Conservation (phyloP, 495 filamentous ascomycete species). For the Aspergillus taichungensis region DNA sequence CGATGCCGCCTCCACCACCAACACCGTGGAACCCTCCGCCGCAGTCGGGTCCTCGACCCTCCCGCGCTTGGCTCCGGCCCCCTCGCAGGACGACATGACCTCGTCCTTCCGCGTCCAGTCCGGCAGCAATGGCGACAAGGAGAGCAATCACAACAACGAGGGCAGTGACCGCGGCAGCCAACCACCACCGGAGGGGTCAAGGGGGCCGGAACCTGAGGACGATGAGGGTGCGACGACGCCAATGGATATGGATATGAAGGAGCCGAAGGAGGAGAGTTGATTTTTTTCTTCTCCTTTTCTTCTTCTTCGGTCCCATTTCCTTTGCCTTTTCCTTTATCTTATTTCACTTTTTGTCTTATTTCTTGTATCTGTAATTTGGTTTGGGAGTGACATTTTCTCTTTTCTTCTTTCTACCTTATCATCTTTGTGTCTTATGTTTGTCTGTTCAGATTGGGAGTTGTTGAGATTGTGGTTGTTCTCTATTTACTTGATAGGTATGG, state of each 20-base stretch:
- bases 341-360: not conserved
- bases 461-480: too few species aligned
- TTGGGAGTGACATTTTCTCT: too few species aligned
- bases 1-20: conserved; percentile 13
- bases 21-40: conserved; percentile 15
- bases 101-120: conserved; percentile 34
- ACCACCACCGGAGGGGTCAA: conserved; percentile 12
- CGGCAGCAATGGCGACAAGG: conserved; percentile 23
- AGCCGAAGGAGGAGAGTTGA: conserved; percentile 24
- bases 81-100: conserved; percentile 33
- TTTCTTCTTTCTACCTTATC: too few species aligned
- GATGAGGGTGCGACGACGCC: conserved; percentile 25
- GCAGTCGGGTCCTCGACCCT: conserved; percentile 13
- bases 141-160: conserved; percentile 17
- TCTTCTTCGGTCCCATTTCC: not conserved
- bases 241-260: conserved; percentile 37
- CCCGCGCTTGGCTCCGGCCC: conserved; percentile 32
- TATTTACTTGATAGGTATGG: too few species aligned
- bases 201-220: conserved; percentile 11
- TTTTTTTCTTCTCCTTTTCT: conserved; percentile 4
- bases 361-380: not conserved
- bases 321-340: not conserved
- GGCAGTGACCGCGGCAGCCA: conserved; percentile 18
- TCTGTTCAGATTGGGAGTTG: too few species aligned
- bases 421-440: too few species aligned